Evolutionary conservation across 1,284 basidiomycete genomes (phyloP), one percentile per base, ranked within the genome.

Genomic region (Porodaedalea pini): DNA sequence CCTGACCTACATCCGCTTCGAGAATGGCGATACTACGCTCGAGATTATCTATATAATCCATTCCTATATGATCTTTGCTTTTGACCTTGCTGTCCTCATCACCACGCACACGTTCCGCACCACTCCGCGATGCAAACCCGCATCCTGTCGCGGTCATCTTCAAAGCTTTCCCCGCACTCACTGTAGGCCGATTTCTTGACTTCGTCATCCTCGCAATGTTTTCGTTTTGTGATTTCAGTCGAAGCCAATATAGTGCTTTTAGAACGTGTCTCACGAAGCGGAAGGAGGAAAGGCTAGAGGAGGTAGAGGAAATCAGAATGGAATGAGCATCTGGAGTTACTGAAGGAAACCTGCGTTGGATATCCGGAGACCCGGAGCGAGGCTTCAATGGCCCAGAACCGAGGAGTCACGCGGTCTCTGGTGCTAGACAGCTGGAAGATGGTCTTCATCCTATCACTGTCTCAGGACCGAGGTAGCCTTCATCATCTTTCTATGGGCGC

Each of bases 21-120:
- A 51, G n/a, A 57, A 60, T 27, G 39, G 44, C 32, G 47, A 56
- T 21, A 34, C 29, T 27, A 40, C 36, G 17, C 47, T 56, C 36
- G 50, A 64, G 43, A 43, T 58, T 34, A 55, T 61, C 23, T 66
- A 64, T 15, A 56, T 68, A 21, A 19, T 63, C 3, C 66, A 68
- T 40, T 62, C 62, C 54, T 66, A 65, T 58, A 44, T 61, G 23
- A 51, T 69, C 34, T 67, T 69, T 45, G 63, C 62, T 0, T 67
- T 67, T 36, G 60, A 58, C 2, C 58, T 69, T 23, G 59, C 62
- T 15, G 48, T 69, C 15, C 61, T 68, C 43, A 58, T 56, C 39
- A 65, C 45, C 2, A 63, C 66, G 0, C 29, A 36, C 4, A 49
- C 49, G n/a, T 69, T 69, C 48, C 66, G 68, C 4, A 48, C 5